Evolutionary conservation across 2,329 filamentous ascomycete species (phyloP).

Genomic region (Basipetospora chlamydospora): DNA sequence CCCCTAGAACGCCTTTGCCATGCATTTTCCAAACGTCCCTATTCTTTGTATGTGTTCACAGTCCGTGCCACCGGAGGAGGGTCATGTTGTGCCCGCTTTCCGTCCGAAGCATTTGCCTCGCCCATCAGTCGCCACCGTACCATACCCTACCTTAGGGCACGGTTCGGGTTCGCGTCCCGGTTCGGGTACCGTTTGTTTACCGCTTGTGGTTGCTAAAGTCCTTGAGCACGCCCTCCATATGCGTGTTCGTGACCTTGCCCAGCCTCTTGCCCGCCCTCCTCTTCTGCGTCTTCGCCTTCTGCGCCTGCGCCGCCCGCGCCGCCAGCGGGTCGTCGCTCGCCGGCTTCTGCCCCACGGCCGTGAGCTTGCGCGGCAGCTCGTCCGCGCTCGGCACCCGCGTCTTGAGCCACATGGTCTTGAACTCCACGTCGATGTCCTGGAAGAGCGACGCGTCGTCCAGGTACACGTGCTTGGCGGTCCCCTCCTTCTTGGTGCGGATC

Average conservation of each 20-base stretch:
- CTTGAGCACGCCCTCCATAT: conserved; percentile 72
- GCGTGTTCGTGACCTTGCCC: conserved; percentile 74
- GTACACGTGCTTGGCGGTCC: conserved; percentile 75
- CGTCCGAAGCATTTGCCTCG: no score
- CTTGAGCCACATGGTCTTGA: conserved; percentile 69
- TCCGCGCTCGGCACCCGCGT: conserved; percentile 62
- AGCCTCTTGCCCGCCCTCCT: conserved; percentile 50
- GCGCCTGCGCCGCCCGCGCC: conserved; percentile 19
- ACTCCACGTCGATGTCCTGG: conserved; percentile 66
- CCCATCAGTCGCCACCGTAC: no score
- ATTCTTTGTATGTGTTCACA: no score
- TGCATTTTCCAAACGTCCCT: no score
- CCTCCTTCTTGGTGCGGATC: conserved; percentile 84
- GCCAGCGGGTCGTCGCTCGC: conserved; percentile 62
- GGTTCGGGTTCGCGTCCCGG: no score
- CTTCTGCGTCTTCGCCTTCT: conserved; percentile 58
- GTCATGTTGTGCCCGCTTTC: no score
- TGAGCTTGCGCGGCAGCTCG: conserved; percentile 62
- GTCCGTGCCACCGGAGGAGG: no score
- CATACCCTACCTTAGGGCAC: no score
- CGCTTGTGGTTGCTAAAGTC: conserved; percentile 38
- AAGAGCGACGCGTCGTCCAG: conserved; percentile 68
- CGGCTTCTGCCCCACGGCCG: conserved; percentile 67
- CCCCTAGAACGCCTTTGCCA: no score
- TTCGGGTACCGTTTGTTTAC: no score